Conservation (phyloP, 495 filamentous ascomycete genomes). For the Hypoxylon cercidicola region DNA sequence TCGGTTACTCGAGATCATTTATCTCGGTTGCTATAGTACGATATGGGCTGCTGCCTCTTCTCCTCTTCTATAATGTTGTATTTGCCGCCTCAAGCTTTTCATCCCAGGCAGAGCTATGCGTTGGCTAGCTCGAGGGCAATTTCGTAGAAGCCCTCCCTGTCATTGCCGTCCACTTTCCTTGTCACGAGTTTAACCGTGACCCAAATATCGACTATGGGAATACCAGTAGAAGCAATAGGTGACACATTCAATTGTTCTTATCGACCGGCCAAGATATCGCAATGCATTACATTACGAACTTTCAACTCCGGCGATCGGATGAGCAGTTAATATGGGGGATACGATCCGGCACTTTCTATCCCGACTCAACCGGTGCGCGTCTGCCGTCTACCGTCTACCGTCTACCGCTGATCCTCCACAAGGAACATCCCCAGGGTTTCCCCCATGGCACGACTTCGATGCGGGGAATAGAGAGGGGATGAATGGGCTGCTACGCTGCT, state of each 20-base stretch:
- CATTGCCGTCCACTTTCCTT: not conserved
- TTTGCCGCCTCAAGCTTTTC: conserved; percentile 3
- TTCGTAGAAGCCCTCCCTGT: not conserved
- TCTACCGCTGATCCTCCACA: conserved; percentile 27
- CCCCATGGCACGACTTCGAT: conserved; percentile 26
- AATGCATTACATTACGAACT: not conserved
- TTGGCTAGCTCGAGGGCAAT: not conserved
- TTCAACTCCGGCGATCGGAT: conserved; percentile 17
- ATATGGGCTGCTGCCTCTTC: conserved; percentile 15
- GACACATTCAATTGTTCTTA: not conserved
- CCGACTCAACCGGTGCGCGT: conserved; percentile 9
- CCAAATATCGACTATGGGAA: not conserved
- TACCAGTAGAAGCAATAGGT: not conserved
- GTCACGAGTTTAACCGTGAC: not conserved
- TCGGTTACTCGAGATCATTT: conserved; percentile 35
- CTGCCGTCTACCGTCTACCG: conserved; percentile 4
- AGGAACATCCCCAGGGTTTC: conserved; percentile 8
- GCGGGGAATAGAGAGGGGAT: conserved; percentile 34
- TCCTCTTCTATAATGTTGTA: conserved; percentile 1
- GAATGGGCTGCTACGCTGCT: conserved; percentile 24
- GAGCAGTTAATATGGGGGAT: conserved; percentile 24
- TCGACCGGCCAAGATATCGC: not conserved
- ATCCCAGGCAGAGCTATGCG: conserved; percentile 2
- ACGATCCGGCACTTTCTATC: conserved; percentile 17
- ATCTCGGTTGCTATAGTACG: conserved; percentile 22